Base-by-base conservation (phyloP, 2,329 filamentous ascomycete species). In the Rhynchosporium secalis region DNA sequence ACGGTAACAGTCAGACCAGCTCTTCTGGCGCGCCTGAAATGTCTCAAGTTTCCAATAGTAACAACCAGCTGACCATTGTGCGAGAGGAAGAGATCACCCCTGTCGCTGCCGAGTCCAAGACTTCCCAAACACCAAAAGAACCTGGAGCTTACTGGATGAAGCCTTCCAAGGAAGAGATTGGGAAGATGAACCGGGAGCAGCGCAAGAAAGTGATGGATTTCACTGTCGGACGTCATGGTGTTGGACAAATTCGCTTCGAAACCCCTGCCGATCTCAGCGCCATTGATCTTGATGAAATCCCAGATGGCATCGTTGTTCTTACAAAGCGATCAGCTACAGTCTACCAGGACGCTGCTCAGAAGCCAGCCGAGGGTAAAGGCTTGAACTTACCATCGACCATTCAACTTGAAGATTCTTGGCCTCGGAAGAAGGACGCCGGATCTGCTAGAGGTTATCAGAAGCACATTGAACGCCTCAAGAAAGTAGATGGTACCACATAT, bases 301-400 rank as follows among this genome's bases (percentile, higher is more conserved):
- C 85, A 56, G 90, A 84, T 54, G 84, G 82, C 31, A 88, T 97
- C 69, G 90, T 98, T 41, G 81, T 87, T 58, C 85, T 98, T 55
- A 83, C 85, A 48, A 83, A 88, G 56, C 90, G 95, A 41, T 89
- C 88, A 8, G 91, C 92, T 29, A 96, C 94, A 0, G 95, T 98
- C 7, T 99, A 99, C 72, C 71, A 86, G 4, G 83, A 89, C 49
- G 80, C 86, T 46, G 82, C 83, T 4, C 86, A 87, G 73, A 99
- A 97, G 77, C 93, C 95, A 15, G 83, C 89, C 0, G 83, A 88
- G 62, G 95, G 96, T 62, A 91, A 92, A 72, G 94, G 92, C 5
- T 82, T 99, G 66, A 99, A 99, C 72, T 91, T 97, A 7, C 93
- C 92, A 3, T 91, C 95, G 0, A 87, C 85, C 43, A 93, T 99